Evolutionary conservation across 306 rosid genomes (phyloP).

Genomic region (Morella rubra): DNA sequence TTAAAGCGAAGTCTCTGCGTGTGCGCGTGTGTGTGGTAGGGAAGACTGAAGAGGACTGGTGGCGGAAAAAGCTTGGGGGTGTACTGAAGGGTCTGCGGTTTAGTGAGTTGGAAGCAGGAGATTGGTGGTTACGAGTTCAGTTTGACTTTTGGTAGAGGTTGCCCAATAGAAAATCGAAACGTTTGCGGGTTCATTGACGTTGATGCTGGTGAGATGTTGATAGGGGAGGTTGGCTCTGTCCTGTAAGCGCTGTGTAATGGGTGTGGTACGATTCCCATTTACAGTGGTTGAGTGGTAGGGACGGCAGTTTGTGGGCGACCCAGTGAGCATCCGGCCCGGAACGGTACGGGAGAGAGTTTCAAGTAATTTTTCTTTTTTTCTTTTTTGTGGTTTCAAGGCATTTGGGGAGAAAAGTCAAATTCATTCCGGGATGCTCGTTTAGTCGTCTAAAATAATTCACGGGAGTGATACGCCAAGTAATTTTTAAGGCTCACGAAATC

Average conservation of each 20-base stretch:
- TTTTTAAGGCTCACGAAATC: too few species aligned
- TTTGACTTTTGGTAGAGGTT: neutral
- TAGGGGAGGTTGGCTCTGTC: neutral
- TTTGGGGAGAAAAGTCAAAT: too few species aligned
- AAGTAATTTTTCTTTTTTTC: too few species aligned
- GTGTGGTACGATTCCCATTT: neutral
- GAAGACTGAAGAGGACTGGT: neutral
- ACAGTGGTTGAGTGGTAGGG: slow-evolving; percentile 33
- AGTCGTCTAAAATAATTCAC: too few species aligned
- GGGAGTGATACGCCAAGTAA: too few species aligned
- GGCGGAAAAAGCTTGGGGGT: neutral
- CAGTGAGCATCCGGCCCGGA: neutral
- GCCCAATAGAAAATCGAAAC: slow-evolving; percentile 21
- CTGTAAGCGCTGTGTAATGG: neutral
- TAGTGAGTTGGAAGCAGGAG: neutral
- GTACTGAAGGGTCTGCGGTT: neutral
- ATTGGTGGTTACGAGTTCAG: neutral
- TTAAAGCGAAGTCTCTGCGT: too few species aligned
- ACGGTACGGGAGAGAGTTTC: too few species aligned
- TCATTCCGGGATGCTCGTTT: too few species aligned
- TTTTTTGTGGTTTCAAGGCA: too few species aligned
- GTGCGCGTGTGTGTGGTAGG: neutral
- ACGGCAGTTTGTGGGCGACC: neutral
- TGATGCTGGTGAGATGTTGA: neutral
- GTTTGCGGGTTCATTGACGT: neutral